phyloP scores from a whole-genome alignment of 163 green algal species.

The Scenedesmus sp. region DNA sequence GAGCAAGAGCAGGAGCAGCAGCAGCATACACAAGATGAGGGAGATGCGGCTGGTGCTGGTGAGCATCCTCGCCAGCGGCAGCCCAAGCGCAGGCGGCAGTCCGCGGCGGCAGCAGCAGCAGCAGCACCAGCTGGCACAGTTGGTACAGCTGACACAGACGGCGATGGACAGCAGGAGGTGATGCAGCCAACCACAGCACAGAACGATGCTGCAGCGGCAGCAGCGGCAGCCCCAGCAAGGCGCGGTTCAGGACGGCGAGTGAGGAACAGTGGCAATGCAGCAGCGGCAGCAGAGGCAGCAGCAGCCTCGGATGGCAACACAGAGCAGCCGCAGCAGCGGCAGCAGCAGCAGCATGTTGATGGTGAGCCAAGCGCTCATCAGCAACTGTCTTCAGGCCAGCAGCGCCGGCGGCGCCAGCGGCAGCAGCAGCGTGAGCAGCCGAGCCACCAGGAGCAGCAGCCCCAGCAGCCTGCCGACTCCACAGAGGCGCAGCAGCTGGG shows the following conservation, averaged over 20 bases:
- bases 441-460: constrained; percentile 18
- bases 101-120: not conserved
- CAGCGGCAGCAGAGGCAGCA: constrained; percentile 1
- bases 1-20: not conserved
- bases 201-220: not conserved
- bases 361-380: not conserved
- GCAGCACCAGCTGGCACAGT: not conserved
- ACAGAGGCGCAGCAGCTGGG: constrained; percentile 38
- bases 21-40: not conserved
- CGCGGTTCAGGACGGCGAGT: not conserved
- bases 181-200: constrained; percentile 32
- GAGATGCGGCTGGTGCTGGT: not conserved
- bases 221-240: constrained; percentile 11
- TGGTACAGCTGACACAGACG: not conserved
- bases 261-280: constrained; percentile 22
- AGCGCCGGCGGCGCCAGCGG: not conserved
- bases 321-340: not conserved
- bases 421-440: constrained; percentile 4
- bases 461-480: constrained; percentile 33
- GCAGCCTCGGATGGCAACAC: not conserved
- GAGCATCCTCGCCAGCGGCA: not conserved
- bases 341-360: not conserved
- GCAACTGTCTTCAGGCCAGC: not conserved
- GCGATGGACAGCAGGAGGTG: not conserved
- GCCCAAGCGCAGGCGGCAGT: not conserved